Percentiles rank a stretch among this genome's conserved stretches.
These are phyloP conservation scores for Scutellaria galericulata DNA, from an alignment of 257 asterid genomes.

Conservation along the genomic window DNA sequence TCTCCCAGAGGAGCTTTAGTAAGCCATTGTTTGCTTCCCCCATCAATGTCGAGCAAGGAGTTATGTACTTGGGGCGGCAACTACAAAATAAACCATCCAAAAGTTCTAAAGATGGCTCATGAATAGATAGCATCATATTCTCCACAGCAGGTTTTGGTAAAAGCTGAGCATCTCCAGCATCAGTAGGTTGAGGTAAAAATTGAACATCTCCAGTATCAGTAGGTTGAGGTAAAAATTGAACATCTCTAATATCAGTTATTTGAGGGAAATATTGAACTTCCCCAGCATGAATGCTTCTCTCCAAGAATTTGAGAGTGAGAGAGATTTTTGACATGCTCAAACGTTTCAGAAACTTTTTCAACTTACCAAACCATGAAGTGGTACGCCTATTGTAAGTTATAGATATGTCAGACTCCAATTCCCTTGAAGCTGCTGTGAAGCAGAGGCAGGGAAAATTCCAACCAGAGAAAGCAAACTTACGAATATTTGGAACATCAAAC, in stretches of 20 bases:
- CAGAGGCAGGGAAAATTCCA: neutral
- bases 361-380: neutral
- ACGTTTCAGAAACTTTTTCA: neutral
- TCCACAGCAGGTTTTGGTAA: neutral
- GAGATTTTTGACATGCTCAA: neutral
- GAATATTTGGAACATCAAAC: conserved; percentile 16
- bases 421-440: neutral
- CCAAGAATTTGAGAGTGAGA: neutral
- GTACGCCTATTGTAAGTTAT: neutral
- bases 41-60: neutral
- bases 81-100: neutral
- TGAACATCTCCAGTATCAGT: no score
- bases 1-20: neutral
- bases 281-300: neutral
- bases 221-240: no score
- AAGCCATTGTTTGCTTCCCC: neutral
- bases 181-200: no score
- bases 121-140: neutral
- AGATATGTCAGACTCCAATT: neutral
- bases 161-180: neutral
- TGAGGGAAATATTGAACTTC: neutral
- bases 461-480: neutral
- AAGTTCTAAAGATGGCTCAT: neutral
- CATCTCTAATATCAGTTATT: no score
- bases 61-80: conserved; percentile 15